Percentiles rank a stretch among this genome's conserved stretches.
These are phyloP conservation scores for Castanospermum australe DNA, from an alignment of 306 rosid genomes.

Conservation along the genomic window DNA sequence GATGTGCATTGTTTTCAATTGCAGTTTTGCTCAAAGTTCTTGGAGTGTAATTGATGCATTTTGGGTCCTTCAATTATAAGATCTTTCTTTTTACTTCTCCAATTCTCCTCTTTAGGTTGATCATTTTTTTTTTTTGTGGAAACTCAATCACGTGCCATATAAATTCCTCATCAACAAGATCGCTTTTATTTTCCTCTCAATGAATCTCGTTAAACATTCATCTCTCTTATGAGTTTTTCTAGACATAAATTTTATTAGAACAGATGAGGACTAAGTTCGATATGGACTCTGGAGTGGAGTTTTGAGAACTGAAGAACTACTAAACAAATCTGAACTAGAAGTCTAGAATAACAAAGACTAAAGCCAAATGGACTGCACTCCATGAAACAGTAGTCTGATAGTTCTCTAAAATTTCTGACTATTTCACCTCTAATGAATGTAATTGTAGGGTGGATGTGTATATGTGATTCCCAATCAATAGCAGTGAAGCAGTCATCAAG, in stretches of 20 bases:
- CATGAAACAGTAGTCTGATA: not conserved
- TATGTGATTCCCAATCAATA: not conserved
- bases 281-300: not conserved
- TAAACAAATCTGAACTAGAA: conserved; percentile 1
- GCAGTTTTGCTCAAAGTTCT: not conserved
- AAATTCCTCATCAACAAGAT: not conserved
- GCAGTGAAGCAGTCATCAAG: not conserved
- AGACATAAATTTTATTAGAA: not conserved
- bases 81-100: not conserved
- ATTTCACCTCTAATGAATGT: not conserved
- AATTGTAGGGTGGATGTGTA: not conserved
- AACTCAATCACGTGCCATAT: not conserved
- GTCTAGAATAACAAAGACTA: not conserved
- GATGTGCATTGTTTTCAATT: not conserved
- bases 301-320: not conserved
- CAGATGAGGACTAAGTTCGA: not conserved
- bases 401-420: not conserved
- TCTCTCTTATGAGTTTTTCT: not conserved
- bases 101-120: not conserved
- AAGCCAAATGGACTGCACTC: not conserved
- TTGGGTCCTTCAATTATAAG: not conserved
- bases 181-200: not conserved
- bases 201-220: not conserved
- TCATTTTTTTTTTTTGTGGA: not conserved
- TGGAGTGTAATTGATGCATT: conserved; percentile 8